Percentiles rank a stretch among this genome's conserved stretches.
Conservation (phyloP, 1,284 basidiomycete species). For the Neolentinus lepideus region DNA sequence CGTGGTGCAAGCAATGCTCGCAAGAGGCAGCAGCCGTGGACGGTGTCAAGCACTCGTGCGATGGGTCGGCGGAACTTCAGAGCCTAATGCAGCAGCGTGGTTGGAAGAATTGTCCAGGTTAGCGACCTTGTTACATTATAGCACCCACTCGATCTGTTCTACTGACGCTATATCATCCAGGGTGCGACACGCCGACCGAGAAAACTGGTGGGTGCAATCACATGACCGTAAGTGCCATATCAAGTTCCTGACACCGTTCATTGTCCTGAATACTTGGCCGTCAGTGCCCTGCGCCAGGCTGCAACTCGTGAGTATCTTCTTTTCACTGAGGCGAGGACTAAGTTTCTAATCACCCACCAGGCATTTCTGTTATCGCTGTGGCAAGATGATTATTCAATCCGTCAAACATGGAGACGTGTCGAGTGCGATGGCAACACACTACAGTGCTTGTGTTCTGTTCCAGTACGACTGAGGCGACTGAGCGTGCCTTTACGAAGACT, state of each 20-base stretch:
- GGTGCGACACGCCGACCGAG: constrained; percentile 51
- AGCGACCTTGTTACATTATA: constrained; percentile 6
- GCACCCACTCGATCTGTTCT: too few relatives aligned
- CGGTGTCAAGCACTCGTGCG: constrained; percentile 43
- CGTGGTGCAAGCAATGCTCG: constrained; percentile 50
- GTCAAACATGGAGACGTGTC: constrained; percentile 33
- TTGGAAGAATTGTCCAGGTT: constrained; percentile 55
- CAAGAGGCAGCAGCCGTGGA: constrained; percentile 26
- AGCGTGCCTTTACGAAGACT: too few relatives aligned
- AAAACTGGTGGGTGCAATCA: constrained; percentile 57
- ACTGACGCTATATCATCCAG: constrained; percentile 29
- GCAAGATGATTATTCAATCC: constrained; percentile 41
- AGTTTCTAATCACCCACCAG: constrained; percentile 20
- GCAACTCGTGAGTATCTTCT: constrained; percentile 39
- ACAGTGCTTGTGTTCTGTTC: neutral
- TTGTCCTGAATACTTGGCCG: neutral
- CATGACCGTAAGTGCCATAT: constrained; percentile 47
- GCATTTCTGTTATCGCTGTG: constrained; percentile 58
- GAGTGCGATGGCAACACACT: neutral
- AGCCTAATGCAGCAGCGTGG: constrained; percentile 42
- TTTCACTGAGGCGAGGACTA: too few relatives aligned
- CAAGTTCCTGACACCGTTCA: neutral
- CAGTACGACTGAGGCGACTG: neutral
- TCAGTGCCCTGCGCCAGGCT: constrained; percentile 50
- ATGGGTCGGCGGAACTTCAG: constrained; percentile 46